Evolutionary conservation across 2,329 filamentous ascomycete species (phyloP).

Genomic region (Apiospora malaysiana): DNA sequence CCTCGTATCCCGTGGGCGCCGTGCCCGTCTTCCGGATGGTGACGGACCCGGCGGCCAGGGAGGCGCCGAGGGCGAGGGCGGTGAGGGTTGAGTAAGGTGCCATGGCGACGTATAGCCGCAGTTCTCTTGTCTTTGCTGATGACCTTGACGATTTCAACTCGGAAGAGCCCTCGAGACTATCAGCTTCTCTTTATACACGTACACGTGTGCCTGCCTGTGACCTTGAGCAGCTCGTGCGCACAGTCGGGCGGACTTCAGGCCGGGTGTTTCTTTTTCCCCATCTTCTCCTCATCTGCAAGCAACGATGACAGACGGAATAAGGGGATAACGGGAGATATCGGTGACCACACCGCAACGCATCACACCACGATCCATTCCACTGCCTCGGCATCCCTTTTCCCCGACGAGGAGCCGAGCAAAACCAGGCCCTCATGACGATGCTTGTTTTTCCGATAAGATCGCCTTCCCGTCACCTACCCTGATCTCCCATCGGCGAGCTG

Average conservation of each 20-base stretch:
- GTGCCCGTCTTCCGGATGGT: slow-evolving; percentile 22
- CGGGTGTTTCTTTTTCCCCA: neutral
- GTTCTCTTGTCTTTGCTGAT: no score
- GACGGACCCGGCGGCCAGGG: slow-evolving; percentile 17
- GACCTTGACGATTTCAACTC: neutral
- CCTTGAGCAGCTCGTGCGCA: neutral
- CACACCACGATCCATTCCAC: neutral
- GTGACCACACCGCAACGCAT: neutral
- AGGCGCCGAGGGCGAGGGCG: slow-evolving; percentile 7
- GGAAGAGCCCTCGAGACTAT: neutral
- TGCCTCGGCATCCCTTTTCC: neutral
- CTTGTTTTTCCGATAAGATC: neutral
- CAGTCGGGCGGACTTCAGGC: no score
- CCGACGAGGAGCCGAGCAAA: neutral
- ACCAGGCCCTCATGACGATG: neutral
- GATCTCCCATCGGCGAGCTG: neutral
- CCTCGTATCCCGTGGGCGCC: slow-evolving; percentile 23
- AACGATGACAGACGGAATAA: slow-evolving; percentile 2
- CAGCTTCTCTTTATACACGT: neutral
- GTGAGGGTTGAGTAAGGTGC: slow-evolving; percentile 2
- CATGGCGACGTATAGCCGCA: neutral
- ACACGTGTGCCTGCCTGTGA: neutral
- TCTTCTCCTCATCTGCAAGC: slow-evolving; percentile 10
- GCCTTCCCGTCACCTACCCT: neutral
- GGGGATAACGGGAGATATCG: neutral